These are phyloP conservation scores for Boletales sp. DNA, from an alignment of 768 basidiomycete species.

Conservation along the genomic window DNA sequence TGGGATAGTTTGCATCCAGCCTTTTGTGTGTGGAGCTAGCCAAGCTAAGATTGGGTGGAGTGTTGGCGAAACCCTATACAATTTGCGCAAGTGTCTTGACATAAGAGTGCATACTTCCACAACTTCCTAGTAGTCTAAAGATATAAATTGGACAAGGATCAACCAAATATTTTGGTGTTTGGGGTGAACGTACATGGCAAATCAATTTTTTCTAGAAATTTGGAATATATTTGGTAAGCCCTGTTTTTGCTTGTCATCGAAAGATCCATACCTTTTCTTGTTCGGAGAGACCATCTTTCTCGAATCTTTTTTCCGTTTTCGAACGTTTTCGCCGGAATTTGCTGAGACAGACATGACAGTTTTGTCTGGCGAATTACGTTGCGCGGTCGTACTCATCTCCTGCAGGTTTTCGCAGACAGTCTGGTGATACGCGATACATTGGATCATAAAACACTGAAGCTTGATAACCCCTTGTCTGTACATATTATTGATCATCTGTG, in stretches of 20 bases:
- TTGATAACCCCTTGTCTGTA: constrained; percentile 27
- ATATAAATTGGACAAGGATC: not conserved
- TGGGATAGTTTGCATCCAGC: constrained; percentile 62
- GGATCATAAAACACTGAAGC: constrained; percentile 25
- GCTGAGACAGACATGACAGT: not conserved
- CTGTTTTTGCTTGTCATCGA: too few relatives aligned
- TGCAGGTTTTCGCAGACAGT: constrained; percentile 13
- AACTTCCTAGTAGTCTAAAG: constrained; percentile 3
- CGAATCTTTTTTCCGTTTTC: constrained; percentile 14
- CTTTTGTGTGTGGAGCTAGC: constrained; percentile 40
- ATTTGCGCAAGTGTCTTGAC: constrained; percentile 69
- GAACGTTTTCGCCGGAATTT: not conserved
- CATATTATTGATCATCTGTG: constrained; percentile 25
- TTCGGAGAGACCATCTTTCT: not conserved
- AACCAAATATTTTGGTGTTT: not conserved
- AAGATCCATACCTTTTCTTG: constrained; percentile 10
- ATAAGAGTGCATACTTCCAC: constrained; percentile 40
- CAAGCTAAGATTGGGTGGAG: constrained; percentile 34
- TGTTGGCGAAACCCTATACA: constrained; percentile 48
- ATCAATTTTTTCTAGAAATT: constrained; percentile 9
- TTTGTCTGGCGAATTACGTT: not conserved
- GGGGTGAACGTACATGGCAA: not conserved
- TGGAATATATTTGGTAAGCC: not conserved
- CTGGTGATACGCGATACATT: constrained; percentile 16
- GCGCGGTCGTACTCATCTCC: not conserved